These are phyloP conservation scores for Epichloe sylvatica DNA, from an alignment of 2,329 filamentous ascomycete species.

Conservation along the genomic window DNA sequence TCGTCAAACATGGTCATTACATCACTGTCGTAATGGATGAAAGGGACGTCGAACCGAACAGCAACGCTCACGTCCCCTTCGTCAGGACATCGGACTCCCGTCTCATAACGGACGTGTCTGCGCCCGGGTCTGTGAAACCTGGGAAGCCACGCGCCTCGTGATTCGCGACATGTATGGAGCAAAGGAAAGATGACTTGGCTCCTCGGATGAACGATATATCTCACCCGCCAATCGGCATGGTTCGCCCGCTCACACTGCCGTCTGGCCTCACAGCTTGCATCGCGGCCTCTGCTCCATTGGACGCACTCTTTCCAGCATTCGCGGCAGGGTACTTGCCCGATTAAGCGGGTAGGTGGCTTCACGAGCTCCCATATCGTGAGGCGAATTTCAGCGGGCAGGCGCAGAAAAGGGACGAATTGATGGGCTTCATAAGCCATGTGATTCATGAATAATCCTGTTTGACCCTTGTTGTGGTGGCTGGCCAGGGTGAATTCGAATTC, in stretches of 20 bases:
- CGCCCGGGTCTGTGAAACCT: neutral
- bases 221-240: slow-evolving; percentile 4
- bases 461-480: neutral
- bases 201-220: slow-evolving; percentile 6
- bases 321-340: slow-evolving; percentile 4
- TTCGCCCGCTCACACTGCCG: slow-evolving; percentile 9
- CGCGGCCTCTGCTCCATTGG: neutral
- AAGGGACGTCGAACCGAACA: slow-evolving; percentile 4
- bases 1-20: slow-evolving; percentile 5
- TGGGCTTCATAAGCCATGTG: no score
- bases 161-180: slow-evolving; percentile 5
- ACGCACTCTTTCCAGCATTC: slow-evolving; percentile 1
- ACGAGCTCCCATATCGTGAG: slow-evolving; percentile 4
- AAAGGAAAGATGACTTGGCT: slow-evolving; percentile 4
- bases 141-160: slow-evolving; percentile 3
- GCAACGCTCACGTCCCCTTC: neutral
- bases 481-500: no score
- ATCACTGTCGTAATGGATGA: slow-evolving; percentile 7
- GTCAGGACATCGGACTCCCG: neutral
- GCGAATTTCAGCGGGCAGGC: neutral
- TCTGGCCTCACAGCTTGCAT: neutral
- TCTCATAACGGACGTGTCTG: neutral
- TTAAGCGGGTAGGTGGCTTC: slow-evolving; percentile 2
- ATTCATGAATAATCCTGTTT: neutral
- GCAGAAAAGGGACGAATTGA: no score